Base-by-base conservation (phyloP, 345 rosid species). In the Cochlearia excelsa region DNA sequence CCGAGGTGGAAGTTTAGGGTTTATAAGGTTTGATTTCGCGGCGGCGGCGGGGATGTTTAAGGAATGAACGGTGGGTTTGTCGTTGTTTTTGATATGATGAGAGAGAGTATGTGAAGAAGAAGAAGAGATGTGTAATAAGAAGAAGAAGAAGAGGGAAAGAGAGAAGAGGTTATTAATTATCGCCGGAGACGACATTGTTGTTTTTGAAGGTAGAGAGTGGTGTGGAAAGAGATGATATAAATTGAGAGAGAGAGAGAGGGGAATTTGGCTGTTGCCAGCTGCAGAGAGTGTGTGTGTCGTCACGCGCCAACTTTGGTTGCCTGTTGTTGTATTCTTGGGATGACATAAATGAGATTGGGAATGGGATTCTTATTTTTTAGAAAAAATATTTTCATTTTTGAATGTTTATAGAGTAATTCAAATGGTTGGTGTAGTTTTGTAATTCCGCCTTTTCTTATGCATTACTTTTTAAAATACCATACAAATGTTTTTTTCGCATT, bases 221-320 rank as follows among this genome's bases (percentile, higher is more conserved):
- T 6, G 23, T 16, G 23, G 23, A 16, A 26, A 26, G 54, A 3
- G 51, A 41, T 45, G 30, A 16, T 77, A 70, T 37, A 68, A 79
- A 63, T 67, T 66, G 69, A 35, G 26, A 7, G 4, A 35, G 42
- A 16, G 31, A 62, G 9, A 55, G 68, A 73, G 79, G 78, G 80
- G 83, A 69, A 78, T 69, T 69, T 74, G 67, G 84, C 84, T 86
- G 89, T 82, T 56, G 87, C 77, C 93, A 83, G 89, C 89, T 83
- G 86, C 82, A 44, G 39, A 44, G 39, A 38, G 79, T 37, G 61
- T 39, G 51, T 60, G 72, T 47, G 45, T 60, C 51, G 51, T 57
- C 78, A 67, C 78, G 63, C 72, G 52, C 76, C 56, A 31, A 45
- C 65, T 47, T 48, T 70, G 31, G 4, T 6, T 46, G 16, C 30